Base-by-base conservation (phyloP, 1,284 basidiomycete species). In the Ustilago nuda region DNA sequence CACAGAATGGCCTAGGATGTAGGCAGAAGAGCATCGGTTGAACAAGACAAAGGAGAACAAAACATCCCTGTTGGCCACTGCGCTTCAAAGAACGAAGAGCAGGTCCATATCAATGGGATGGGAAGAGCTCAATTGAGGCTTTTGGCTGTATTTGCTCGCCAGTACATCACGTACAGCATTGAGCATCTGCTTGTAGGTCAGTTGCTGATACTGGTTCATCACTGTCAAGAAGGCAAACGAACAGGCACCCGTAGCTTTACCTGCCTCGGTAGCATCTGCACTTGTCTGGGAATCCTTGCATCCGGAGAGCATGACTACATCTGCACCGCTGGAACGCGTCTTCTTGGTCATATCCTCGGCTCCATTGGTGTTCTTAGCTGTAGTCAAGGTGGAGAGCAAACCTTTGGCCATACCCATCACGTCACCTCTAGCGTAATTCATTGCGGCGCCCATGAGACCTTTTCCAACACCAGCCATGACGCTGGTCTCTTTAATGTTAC, bases 231-330 rank as follows among this genome's bases (percentile, higher is more conserved):
- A 85, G 7, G 84, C 84, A 61, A 72, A 85, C 59, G 76, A 79
- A 72, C 84, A 84, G 2, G 84, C 84, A 23, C 95, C 95, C 1
- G 93, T 94, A 5, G 92, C 94, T 61, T 89, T 88, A 2, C 94
- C 94, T 4, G 90, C 90, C 86, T 95, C 93, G 60, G 89, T 88
- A 0, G 94, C 92, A 84, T 98, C 95, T 13, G 95, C 95, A 81
- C 92, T 94, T 9, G 95, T 98, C 87, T 97, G 94, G 15, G 91
- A 90, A 84, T 98, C 95, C 83, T 94, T 95, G 87, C 95, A 97
- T 6, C 94, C 95, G 33, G 72, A 75, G 62, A 74, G 43, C 79
- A 86, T 84, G 60, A 87, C 84, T n/a, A 91, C 91, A 77, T 91
- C 91, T 13, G 94, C 94, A 13, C 92, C 89, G 80, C 92, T 92